Conservation (phyloP, 441 rosid species). For the Raphanus hybrid region DNA sequence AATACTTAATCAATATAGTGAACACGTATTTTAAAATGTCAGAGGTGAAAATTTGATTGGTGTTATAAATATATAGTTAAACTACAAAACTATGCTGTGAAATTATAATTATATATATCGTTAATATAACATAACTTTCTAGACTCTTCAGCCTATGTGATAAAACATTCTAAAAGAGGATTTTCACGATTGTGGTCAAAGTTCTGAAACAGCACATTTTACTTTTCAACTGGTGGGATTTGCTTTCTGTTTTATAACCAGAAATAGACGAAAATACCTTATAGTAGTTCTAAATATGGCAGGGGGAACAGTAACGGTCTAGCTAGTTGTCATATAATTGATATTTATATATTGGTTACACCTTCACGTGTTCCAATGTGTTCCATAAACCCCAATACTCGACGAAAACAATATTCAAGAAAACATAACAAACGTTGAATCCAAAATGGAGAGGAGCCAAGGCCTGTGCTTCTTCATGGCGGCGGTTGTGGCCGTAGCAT, state of each 20-base stretch:
- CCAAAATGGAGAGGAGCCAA: too few relatives aligned
- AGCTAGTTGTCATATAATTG: constrained; percentile 10
- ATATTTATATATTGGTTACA: constrained; percentile 18
- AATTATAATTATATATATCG: too few relatives aligned
- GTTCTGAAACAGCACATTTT: constrained; percentile 24
- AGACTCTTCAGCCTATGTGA: too few relatives aligned
- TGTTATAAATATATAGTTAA: too few relatives aligned
- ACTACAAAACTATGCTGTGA: too few relatives aligned
- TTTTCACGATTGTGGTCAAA: constrained; percentile 18
- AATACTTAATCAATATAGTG: too few relatives aligned
- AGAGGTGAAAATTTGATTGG: too few relatives aligned
- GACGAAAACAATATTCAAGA: too few relatives aligned
- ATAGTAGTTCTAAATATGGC: constrained; percentile 27
- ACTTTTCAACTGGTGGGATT: constrained; percentile 8
- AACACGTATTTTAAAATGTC: too few relatives aligned
- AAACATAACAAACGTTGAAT: too few relatives aligned
- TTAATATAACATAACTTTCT: too few relatives aligned
- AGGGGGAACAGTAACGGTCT: constrained; percentile 19
- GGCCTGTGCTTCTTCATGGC: not conserved
- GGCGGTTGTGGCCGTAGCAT: not conserved
- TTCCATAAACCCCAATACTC: too few relatives aligned
- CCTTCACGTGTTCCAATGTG: not conserved
- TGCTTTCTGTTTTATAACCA: constrained; percentile 4
- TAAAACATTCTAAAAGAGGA: not conserved
- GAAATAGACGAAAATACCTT: constrained; percentile 17